phyloP scores from a whole-genome alignment of 352 stramenopile genomes.

The Phytophthora quininea region DNA sequence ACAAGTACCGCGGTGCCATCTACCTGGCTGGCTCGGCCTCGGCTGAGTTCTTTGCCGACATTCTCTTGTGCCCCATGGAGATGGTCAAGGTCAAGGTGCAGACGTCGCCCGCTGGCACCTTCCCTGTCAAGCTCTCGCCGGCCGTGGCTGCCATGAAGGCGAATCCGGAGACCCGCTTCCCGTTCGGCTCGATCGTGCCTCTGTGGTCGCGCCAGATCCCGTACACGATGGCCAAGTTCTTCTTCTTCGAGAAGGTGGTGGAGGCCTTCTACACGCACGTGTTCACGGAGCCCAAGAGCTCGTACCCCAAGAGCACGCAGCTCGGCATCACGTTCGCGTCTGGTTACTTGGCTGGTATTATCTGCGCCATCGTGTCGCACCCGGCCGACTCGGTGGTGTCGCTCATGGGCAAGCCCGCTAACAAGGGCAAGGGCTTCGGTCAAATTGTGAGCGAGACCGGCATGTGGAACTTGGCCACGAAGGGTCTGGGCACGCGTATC shows the following conservation, averaged over 20 bases:
- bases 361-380: slow-evolving; percentile 98
- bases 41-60: slow-evolving; percentile 91
- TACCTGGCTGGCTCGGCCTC: slow-evolving; percentile 90
- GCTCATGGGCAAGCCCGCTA: slow-evolving; percentile 90
- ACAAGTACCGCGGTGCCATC: slow-evolving; percentile 89
- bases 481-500: slow-evolving; percentile 91
- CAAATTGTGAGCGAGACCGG: slow-evolving; percentile 75
- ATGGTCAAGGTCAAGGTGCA: slow-evolving; percentile 94
- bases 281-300: slow-evolving; percentile 85
- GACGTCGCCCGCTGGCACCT: slow-evolving; percentile 80
- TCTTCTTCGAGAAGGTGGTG: slow-evolving; percentile 92
- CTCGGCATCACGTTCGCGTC: slow-evolving; percentile 94
- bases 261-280: slow-evolving; percentile 81
- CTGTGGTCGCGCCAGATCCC: slow-evolving; percentile 92
- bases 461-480: slow-evolving; percentile 67
- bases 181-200: slow-evolving; percentile 87
- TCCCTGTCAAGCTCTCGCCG: slow-evolving; percentile 79
- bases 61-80: slow-evolving; percentile 91
- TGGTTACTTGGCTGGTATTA: slow-evolving; percentile 97
- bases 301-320: slow-evolving; percentile 91
- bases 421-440: slow-evolving; percentile 83
- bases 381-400: slow-evolving; percentile 98
- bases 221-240: slow-evolving; percentile 99
- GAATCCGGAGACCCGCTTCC: slow-evolving; percentile 84
- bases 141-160: slow-evolving; percentile 82